A percentile compares a stretch with the other conserved stretches of the same genome.
Evolutionary conservation across 2,329 filamentous ascomycete species (phyloP).

Genomic region (Peltaster fructicola): DNA sequence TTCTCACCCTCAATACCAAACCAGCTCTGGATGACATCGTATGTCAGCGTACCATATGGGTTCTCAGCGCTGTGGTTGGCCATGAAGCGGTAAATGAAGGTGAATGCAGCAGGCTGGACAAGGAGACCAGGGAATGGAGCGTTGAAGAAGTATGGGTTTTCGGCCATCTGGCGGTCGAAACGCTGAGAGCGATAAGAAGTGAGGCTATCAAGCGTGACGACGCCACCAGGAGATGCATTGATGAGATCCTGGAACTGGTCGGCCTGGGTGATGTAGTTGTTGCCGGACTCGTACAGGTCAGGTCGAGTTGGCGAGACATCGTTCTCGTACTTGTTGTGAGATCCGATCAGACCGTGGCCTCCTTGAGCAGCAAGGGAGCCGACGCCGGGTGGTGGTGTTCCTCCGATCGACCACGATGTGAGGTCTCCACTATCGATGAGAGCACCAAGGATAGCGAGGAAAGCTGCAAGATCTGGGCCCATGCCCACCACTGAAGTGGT

Average conservation of each 20-base stretch:
- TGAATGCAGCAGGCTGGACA: constrained; percentile 13
- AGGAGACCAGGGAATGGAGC: constrained; percentile 12
- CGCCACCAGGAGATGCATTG: constrained; percentile 8
- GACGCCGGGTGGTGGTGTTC: too few relatives aligned
- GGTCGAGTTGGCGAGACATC: constrained; percentile 18
- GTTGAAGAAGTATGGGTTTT: constrained; percentile 18
- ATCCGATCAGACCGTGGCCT: constrained; percentile 11
- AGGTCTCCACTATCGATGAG: constrained; percentile 15
- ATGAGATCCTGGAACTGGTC: constrained; percentile 16
- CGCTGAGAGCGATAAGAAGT: background rate
- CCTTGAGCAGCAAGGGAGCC: constrained; percentile 2
- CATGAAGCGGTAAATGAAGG: constrained; percentile 16
- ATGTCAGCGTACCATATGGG: constrained; percentile 9
- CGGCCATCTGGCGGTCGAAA: constrained; percentile 8
- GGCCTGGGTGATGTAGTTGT: constrained; percentile 12
- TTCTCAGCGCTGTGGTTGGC: constrained; percentile 12
- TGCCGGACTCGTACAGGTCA: constrained; percentile 16
- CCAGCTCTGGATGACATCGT: constrained; percentile 10
- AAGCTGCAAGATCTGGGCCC: constrained; percentile 15
- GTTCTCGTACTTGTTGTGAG: constrained; percentile 21
- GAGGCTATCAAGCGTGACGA: constrained; percentile 5
- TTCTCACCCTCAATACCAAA: constrained; percentile 11
- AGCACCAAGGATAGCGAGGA: constrained; percentile 18
- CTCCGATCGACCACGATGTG: constrained; percentile 16
- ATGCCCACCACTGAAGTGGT: constrained; percentile 18